Base-by-base conservation (phyloP, 140 eudicot genomes). In the Artemisia princeps region DNA sequence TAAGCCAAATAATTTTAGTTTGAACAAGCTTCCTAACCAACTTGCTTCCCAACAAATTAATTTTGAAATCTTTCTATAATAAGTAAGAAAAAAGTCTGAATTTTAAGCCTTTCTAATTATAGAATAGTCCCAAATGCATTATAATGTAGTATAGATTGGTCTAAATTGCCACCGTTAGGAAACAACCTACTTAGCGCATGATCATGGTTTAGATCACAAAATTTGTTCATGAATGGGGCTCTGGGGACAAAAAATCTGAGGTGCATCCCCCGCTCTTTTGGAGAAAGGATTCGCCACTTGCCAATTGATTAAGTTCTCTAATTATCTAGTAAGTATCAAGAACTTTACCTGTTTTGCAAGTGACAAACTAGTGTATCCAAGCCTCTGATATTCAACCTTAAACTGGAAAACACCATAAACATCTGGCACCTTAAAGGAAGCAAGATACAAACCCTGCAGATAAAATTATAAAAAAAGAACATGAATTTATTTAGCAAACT, bases 321-420 rank as follows among this genome's bases (percentile, higher is more conserved):
- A 40, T 10, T 10, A 30, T 40, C 54, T 10, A 20, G 6, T 3
- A 65, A 24, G 11, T 54, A 16, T 53, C 45, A 45, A 52, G 12
- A 24, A 6, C 16, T 30, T 72, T 65, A 82, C 98, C 96, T 88
- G 96, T 73, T 86, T 88, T 51, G 96, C 76, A 54, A 92, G 90
- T 62, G 90, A 83, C 77, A 92, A 80, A 80, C 92, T 85, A 48
- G 96, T 88, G 87, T 88, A 85, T 64, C 98, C 98, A 78, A 92
- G 95, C 79, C 89, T 88, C 79, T 85, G 94, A 82, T 92, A 92
- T 78, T 88, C 98, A 62, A 92, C 89, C 83, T 92, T 88, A 81
- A 92, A 92, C 72, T 88, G 95, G 81, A 92, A 92, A 58, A 92
- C 98, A 45, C 98, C 98, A 82, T 92, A 92, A 57, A 92, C 95